Conservation (phyloP, 2,329 filamentous ascomycete species). For the Chaetomium globosum region DNA sequence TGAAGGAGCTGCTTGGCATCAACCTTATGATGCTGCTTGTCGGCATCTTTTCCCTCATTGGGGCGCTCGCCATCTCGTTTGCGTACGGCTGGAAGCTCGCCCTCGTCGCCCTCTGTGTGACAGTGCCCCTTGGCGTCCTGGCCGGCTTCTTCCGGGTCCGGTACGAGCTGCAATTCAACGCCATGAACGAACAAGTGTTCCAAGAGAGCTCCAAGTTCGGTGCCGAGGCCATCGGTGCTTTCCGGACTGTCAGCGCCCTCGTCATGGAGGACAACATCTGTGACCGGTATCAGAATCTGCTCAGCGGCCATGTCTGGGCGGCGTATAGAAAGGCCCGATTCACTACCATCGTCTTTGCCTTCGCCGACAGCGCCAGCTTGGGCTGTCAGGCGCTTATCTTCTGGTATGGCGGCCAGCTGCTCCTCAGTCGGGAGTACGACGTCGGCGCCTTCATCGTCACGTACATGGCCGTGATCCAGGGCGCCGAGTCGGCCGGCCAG, state of each 20-base stretch:
- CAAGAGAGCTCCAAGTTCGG: constrained; percentile 73
- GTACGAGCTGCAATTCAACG: constrained; percentile 68
- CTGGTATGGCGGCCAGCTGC: constrained; percentile 66
- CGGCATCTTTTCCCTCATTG: constrained; percentile 66
- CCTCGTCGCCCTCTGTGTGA: constrained; percentile 66
- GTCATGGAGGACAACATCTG: constrained; percentile 70
- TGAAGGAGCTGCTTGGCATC: constrained; percentile 64
- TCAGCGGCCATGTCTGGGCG: constrained; percentile 59
- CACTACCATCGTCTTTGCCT: constrained; percentile 67
- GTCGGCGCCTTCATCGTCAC: constrained; percentile 56
- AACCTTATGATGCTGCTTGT: constrained; percentile 66
- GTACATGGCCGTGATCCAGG: constrained; percentile 69
- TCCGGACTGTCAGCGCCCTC: constrained; percentile 70
- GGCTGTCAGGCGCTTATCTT: constrained; percentile 66
- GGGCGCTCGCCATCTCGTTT: constrained; percentile 68
- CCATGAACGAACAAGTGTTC: constrained; percentile 69
- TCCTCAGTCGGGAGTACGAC: constrained; percentile 52
- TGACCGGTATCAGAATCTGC: constrained; percentile 61
- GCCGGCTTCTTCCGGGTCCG: constrained; percentile 56
- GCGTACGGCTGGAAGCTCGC: constrained; percentile 77
- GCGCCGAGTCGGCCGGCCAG: constrained; percentile 67
- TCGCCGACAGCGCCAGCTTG: constrained; percentile 68
- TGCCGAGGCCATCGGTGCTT: constrained; percentile 72
- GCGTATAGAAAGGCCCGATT: constrained; percentile 65
- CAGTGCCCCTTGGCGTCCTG: constrained; percentile 53